Conservation (phyloP, 2,329 filamentous ascomycete species). For the Neocatenulostroma microsporum region DNA sequence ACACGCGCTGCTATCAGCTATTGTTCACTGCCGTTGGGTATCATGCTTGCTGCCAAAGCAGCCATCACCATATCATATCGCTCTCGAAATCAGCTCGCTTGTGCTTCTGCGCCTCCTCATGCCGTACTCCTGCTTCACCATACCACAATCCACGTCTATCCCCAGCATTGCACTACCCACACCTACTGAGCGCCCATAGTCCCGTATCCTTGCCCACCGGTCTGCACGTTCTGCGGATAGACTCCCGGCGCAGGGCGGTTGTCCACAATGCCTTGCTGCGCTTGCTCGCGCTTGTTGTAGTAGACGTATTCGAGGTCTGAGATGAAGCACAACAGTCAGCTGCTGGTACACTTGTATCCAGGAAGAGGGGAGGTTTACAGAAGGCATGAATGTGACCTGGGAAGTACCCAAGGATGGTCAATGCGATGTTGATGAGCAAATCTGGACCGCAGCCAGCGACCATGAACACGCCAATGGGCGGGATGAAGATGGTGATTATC, state of each 20-base stretch:
- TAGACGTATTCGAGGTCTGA: conserved; percentile 77
- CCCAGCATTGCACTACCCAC: too few species aligned
- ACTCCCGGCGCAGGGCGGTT: conserved; percentile 56
- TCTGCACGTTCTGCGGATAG: conserved; percentile 66
- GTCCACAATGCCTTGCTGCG: conserved; percentile 49
- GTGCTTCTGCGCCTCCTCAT: too few species aligned
- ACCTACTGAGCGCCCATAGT: conserved; percentile 22
- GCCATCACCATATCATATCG: too few species aligned
- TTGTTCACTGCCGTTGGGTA: too few species aligned
- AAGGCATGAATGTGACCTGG: conserved; percentile 48
- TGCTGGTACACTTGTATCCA: too few species aligned
- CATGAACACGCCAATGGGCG: conserved; percentile 42
- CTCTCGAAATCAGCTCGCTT: too few species aligned
- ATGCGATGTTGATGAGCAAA: conserved; percentile 36
- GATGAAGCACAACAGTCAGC: conserved; percentile 57
- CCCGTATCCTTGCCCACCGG: conserved; percentile 45
- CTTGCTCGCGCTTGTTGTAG: conserved; percentile 63
- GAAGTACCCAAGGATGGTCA: conserved; percentile 50
- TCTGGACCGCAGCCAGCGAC: conserved; percentile 45
- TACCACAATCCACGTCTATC: too few species aligned
- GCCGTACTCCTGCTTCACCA: too few species aligned
- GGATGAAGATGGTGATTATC: conserved; percentile 42
- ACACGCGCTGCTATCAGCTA: too few species aligned
- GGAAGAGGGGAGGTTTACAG: too few species aligned
- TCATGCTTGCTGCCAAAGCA: too few species aligned